Evolutionary conservation across 495 filamentous ascomycete genomes (phyloP).

Genomic region (Penicillium bovifimosum): DNA sequence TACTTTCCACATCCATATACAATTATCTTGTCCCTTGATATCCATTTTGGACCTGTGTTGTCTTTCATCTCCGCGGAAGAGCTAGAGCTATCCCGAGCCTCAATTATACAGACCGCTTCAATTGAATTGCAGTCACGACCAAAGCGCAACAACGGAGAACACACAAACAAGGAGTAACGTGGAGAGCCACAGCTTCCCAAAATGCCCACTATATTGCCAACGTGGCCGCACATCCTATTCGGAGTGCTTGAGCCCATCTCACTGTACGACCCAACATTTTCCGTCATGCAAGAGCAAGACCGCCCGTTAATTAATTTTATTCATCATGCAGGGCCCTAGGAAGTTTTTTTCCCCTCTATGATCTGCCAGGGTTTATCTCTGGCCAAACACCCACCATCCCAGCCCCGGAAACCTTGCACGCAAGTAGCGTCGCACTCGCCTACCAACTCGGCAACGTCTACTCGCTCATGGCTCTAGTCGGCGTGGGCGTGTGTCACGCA

Average conservation of each 20-base stretch:
- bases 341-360: conserved; percentile 47
- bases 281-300: conserved; percentile 3
- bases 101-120: background rate
- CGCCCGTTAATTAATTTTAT: conserved; percentile 4
- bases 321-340: conserved; percentile 48
- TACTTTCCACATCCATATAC: background rate
- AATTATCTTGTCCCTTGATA: background rate
- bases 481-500: conserved; percentile 52
- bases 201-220: conserved; percentile 38
- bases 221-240: conserved; percentile 41
- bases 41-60: background rate
- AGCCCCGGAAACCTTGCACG: conserved; percentile 25
- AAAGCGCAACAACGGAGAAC: background rate
- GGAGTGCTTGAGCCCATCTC: conserved; percentile 61
- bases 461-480: conserved; percentile 57
- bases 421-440: conserved; percentile 45
- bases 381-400: conserved; percentile 49
- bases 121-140: background rate
- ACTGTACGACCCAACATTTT: conserved; percentile 43
- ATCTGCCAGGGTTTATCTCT: conserved; percentile 53
- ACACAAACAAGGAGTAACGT: background rate
- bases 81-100: background rate
- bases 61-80: background rate
- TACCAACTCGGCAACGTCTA: conserved; percentile 67
- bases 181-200: conserved; percentile 2